Evolutionary conservation across 2,329 filamentous ascomycete species (phyloP).

Genomic region (Onygenales sp.): DNA sequence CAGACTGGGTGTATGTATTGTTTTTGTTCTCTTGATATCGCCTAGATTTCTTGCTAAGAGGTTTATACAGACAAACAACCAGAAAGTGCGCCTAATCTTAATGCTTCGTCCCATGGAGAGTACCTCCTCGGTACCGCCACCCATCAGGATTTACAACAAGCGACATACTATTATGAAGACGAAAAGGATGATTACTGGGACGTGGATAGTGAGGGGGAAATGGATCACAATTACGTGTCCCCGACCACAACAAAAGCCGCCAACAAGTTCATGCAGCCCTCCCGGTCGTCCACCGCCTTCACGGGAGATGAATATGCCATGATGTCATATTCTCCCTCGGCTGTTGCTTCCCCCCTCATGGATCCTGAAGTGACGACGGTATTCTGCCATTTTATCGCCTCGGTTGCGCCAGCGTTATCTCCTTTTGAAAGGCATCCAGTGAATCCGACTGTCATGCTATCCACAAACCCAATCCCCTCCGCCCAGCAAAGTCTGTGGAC

Average conservation of each 20-base stretch:
- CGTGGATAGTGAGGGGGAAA: slow-evolving; percentile 52
- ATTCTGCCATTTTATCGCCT: slow-evolving; percentile 85
- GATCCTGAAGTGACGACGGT: slow-evolving; percentile 71
- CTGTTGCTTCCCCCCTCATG: slow-evolving; percentile 61
- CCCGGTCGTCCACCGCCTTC: slow-evolving; percentile 41
- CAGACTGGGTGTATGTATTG: background rate
- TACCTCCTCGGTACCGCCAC: background rate
- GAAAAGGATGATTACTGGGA: slow-evolving; percentile 55
- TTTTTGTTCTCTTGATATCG: background rate
- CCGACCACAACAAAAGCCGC: slow-evolving; percentile 30
- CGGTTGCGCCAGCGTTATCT: slow-evolving; percentile 77
- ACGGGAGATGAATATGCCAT: slow-evolving; percentile 42
- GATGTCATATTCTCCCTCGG: slow-evolving; percentile 57
- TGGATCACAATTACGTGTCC: slow-evolving; percentile 26
- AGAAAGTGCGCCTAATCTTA: background rate
- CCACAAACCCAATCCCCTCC: slow-evolving; percentile 50
- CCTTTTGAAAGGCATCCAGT: slow-evolving; percentile 75
- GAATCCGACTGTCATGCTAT: slow-evolving; percentile 59
- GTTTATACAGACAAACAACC: background rate
- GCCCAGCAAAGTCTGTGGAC: slow-evolving; percentile 53
- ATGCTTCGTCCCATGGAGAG: background rate
- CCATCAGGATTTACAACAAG: background rate
- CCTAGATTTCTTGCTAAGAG: background rate
- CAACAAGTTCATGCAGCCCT: slow-evolving; percentile 36
- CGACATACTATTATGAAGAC: slow-evolving; percentile 35